Evolutionary conservation across 768 basidiomycete species (phyloP), one percentile per base, ranked within the genome.

Genomic region (Phlebiopsis gigantea): DNA sequence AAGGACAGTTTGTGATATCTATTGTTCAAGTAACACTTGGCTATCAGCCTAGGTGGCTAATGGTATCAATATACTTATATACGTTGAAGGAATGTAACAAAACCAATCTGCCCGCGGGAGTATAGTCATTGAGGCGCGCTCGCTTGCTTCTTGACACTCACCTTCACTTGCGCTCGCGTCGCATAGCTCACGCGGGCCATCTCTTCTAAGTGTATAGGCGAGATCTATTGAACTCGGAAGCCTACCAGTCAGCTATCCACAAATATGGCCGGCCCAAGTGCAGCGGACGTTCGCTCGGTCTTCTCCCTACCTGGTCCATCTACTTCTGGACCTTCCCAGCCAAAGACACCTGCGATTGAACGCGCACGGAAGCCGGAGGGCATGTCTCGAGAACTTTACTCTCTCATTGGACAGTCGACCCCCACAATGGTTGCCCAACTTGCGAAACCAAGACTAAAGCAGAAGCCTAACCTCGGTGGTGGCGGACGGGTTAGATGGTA

Each of bases 361-460:
- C 65, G 76, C 12, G 65, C 74, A 17, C 79, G 80, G 65, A 92
- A 90, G 71, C 90, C 90, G 3, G 91, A 93, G 19, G 95, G 96
- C 19, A 94, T 98, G 58, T 88, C 93, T 0, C 79, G 94, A 62
- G 95, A 98, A 70, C 79, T 99, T 1, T 98, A 90, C 73, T 86
- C 90, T 1, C 83, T 99, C 57, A 98, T 99, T 62, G 96, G 96
- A n/a, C 85, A 92, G 58, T 89, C 91, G 47, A 88, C 89, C 10
- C 94, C 96, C 0, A 85, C 88, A 1, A 79, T 98, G 48, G 87
- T 85, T 0, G 81, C 89, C 30, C 86, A 90, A 63, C 79, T 87
- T 57, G 79, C 87, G 25, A 90, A 91, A 68, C 90, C 91, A 31
- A 83, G 85, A 54, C 80, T 95, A 56, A 94, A 94, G 67, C 88